Percentiles rank a stretch among this genome's conserved stretches.
Conservation (phyloP, 169 alveolate genomes). For the Amoebophrya sp. region DNA sequence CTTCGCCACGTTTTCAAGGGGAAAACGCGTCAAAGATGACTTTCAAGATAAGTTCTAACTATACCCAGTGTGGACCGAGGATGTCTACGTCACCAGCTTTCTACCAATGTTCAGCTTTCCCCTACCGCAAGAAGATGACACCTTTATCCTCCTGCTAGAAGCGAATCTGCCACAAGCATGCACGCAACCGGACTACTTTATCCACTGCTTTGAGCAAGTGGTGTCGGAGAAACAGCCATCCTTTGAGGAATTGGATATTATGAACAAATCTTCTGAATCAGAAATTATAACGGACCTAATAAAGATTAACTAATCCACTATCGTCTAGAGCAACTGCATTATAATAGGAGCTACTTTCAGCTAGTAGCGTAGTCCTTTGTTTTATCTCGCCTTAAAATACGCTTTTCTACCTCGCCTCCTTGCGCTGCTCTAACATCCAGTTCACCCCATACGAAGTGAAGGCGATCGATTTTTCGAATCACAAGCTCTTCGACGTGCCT, state of each 20-base stretch:
- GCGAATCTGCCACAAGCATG: background rate
- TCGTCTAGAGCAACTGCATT: too few relatives aligned
- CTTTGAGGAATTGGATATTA: too few relatives aligned
- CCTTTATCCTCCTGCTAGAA: background rate
- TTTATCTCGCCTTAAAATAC: too few relatives aligned
- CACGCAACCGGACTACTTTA: background rate
- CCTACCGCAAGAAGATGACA: background rate
- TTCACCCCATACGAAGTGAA: background rate
- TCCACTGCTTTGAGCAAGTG: background rate
- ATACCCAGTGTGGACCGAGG: background rate
- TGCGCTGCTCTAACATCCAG: too few relatives aligned
- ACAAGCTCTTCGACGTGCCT: background rate
- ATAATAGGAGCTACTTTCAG: too few relatives aligned
- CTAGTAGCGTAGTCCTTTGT: too few relatives aligned
- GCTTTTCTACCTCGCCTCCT: too few relatives aligned
- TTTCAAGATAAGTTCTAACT: background rate
- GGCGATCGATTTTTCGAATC: background rate
- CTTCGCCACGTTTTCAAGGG: too few relatives aligned
- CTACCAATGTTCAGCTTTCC: background rate
- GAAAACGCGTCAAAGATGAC: background rate
- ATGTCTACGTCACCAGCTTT: background rate
- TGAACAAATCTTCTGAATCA: too few relatives aligned
- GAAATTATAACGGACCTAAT: too few relatives aligned
- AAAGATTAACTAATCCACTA: too few relatives aligned
- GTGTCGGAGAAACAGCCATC: background rate